A percentile compares a stretch with the other conserved stretches of the same genome.
Conservation (phyloP, 441 rosid species). For the California macrophylla region DNA sequence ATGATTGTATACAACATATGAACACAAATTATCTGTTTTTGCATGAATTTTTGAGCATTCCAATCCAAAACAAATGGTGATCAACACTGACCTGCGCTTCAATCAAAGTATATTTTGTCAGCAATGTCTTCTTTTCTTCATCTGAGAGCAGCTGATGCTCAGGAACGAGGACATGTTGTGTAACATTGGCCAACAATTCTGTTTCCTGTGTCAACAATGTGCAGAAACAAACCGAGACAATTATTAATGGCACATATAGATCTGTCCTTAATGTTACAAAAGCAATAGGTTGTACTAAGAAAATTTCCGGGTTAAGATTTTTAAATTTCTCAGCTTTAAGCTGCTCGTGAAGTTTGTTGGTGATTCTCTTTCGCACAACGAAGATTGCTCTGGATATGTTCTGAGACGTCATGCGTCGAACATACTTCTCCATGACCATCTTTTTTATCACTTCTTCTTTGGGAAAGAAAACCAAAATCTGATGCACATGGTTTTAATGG, state of each 20-base stretch:
- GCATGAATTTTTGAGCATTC: neutral
- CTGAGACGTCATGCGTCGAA: conserved; percentile 33
- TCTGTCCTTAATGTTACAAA: neutral
- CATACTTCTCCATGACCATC: conserved; percentile 24
- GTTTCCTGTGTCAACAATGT: conserved; percentile 34
- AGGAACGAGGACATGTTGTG: conserved; percentile 43
- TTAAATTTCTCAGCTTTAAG: neutral
- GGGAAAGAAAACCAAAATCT: conserved; percentile 50
- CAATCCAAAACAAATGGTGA: neutral
- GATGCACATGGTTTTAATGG: conserved; percentile 12
- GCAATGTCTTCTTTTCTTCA: conserved; percentile 43
- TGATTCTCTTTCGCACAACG: conserved; percentile 25
- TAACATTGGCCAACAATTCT: conserved; percentile 37
- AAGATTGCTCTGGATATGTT: conserved; percentile 33
- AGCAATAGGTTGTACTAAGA: conserved; percentile 23
- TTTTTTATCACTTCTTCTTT: conserved; percentile 36
- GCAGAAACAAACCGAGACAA: neutral
- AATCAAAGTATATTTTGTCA: conserved; percentile 36
- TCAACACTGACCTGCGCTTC: conserved; percentile 37
- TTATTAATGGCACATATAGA: neutral
- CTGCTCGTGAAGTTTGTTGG: neutral
- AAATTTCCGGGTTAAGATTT: conserved; percentile 32
- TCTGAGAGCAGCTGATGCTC: conserved; percentile 35
- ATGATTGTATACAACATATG: neutral
- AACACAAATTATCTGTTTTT: neutral